phyloP scores from a whole-genome alignment of 73 alveolate species.

The Tetrahymena borealis region DNA sequence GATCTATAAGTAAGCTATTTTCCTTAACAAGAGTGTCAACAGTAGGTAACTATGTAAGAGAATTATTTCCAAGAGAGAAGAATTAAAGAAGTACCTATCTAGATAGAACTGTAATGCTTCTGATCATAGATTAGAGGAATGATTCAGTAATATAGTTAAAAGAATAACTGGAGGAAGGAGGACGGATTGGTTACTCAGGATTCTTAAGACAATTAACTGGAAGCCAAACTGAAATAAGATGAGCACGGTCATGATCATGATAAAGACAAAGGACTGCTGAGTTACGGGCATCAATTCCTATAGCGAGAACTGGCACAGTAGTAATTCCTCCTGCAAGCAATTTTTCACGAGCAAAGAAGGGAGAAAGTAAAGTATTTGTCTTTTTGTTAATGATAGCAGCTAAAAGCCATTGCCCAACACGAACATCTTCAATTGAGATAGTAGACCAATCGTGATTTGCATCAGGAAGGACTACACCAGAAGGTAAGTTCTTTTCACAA shows the following conservation, averaged over 20 bases:
- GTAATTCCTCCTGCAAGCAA: conserved; percentile 12
- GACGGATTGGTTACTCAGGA: neutral
- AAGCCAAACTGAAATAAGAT: conserved; percentile 8
- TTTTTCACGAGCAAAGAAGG: neutral
- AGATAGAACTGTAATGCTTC: neutral
- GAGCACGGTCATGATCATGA: conserved; percentile 31
- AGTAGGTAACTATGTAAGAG: neutral
- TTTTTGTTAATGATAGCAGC: conserved; percentile 52
- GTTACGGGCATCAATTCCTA: conserved; percentile 43
- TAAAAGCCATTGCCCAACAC: conserved; percentile 62
- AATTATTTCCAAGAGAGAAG: neutral
- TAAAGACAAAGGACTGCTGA: conserved; percentile 27
- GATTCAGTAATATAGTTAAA: neutral
- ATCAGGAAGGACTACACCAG: conserved; percentile 79
- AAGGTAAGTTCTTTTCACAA: conserved; percentile 77
- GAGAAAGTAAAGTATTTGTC: conserved; percentile 6
- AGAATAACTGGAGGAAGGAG: neutral
- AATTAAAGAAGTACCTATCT: neutral
- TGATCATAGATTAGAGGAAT: neutral
- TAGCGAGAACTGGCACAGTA: conserved; percentile 28
- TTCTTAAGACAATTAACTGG: neutral
- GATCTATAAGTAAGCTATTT: neutral
- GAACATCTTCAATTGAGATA: conserved; percentile 68
- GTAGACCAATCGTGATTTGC: conserved; percentile 84
- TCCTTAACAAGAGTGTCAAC: neutral